phyloP scores from a whole-genome alignment of 2,329 filamentous ascomycete genomes.

The Colletotrichum somersetense region DNA sequence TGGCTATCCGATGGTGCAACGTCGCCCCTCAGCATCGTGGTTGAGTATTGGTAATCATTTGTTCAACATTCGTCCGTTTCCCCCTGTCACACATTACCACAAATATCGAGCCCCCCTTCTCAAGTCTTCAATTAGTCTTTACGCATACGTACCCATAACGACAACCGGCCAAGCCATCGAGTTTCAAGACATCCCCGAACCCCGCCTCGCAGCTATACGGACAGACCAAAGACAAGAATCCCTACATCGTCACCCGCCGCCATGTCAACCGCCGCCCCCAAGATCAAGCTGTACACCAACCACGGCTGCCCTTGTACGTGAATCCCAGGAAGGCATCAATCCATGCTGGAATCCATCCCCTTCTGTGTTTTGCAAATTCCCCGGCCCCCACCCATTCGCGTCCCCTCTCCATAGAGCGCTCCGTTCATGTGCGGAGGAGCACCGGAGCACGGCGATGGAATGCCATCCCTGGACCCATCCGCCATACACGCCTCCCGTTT shows the following conservation, averaged over 20 bases:
- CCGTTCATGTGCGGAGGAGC: not conserved
- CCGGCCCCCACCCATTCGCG: too few species aligned
- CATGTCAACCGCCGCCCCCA: slow-evolving; percentile 48
- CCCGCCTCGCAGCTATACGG: too few species aligned
- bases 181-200: not conserved
- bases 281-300: slow-evolving; percentile 79
- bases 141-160: too few species aligned
- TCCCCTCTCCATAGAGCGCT: not conserved
- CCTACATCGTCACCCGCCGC: not conserved
- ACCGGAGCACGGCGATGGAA: not conserved
- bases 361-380: not conserved
- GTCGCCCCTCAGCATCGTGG: not conserved
- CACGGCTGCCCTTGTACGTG: slow-evolving; percentile 72
- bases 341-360: not conserved
- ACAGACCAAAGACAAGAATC: not conserved
- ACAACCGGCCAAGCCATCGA: not conserved
- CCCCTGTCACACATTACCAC: not conserved
- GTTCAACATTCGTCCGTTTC: too few species aligned
- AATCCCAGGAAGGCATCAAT: not conserved
- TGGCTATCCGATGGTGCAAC: slow-evolving; percentile 15
- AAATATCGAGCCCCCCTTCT: not conserved
- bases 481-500: too few species aligned
- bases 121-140: too few species aligned
- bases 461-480: not conserved
- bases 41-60: slow-evolving; percentile 26